phyloP scores from a whole-genome alignment of 352 stramenopile genomes.

The Globisporangium paddicum region DNA sequence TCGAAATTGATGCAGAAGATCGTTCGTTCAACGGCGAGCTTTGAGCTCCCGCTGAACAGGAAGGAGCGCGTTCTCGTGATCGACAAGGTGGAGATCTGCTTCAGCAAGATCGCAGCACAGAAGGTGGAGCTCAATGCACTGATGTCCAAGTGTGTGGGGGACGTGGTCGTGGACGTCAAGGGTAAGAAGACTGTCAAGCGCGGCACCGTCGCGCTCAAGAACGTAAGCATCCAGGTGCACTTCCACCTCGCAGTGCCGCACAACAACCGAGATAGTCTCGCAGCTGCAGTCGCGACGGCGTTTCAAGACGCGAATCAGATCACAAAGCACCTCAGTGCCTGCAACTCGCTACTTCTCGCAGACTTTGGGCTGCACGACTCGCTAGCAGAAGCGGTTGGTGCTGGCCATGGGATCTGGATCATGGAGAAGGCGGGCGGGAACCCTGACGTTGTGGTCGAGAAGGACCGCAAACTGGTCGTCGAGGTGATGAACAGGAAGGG shows the following conservation, averaged over 20 bases:
- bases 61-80: slow-evolving; percentile 42
- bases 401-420: slow-evolving; percentile 17
- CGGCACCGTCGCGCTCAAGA: slow-evolving; percentile 12
- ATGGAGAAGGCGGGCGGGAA: slow-evolving; percentile 11
- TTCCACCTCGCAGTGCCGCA: slow-evolving; percentile 41
- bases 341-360: slow-evolving; percentile 15
- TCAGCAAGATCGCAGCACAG: slow-evolving; percentile 14
- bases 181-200: slow-evolving; percentile 1
- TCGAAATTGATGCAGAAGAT: slow-evolving; percentile 30
- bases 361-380: background rate
- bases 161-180: slow-evolving; percentile 2
- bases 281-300: slow-evolving; percentile 23
- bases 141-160: slow-evolving; percentile 10
- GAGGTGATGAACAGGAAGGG: slow-evolving; percentile 26
- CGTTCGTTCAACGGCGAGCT: slow-evolving; percentile 29
- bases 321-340: slow-evolving; percentile 18
- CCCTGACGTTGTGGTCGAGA: background rate
- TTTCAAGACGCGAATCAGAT: slow-evolving; percentile 27
- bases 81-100: slow-evolving; percentile 22
- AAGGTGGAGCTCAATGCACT: slow-evolving; percentile 21
- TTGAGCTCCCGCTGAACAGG: slow-evolving; percentile 27
- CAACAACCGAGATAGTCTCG: slow-evolving; percentile 35
- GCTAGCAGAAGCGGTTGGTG: background rate
- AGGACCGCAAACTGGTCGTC: slow-evolving; percentile 15
- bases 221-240: slow-evolving; percentile 22